Evolutionary conservation across 2,329 filamentous ascomycete genomes (phyloP), one percentile per base, ranked within the genome.

Genomic region (Talaromyces pinophilus): DNA sequence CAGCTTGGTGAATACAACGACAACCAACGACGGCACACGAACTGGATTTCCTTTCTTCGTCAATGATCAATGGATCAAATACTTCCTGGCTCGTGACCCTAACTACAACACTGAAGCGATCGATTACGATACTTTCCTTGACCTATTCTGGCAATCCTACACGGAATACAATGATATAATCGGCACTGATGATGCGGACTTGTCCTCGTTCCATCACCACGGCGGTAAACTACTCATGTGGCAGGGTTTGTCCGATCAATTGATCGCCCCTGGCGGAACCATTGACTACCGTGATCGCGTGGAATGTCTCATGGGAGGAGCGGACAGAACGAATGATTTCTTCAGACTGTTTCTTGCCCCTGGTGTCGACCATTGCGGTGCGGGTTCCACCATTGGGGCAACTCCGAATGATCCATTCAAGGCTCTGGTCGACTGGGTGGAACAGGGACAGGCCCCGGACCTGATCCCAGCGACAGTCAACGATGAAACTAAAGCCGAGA

Each of bases 211-310:
- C 70, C 72, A 72, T 28, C 59, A 69, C 0, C 64, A 69, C 1
- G 79, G 78, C 0, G 79, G 76, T 1, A 83, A 82, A 65, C 74
- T 83, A 70, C 74, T 83, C 25, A 77, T 74, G 1, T 82, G 77
- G 77, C 80, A 82, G 59, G 81, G 81, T 1, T 67, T 79, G 7
- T 73, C 74, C 3, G 79, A 82, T 68, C 67, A 76, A 22, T 67
- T 80, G n/a, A 81, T 82, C 65, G 70, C 72, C 25, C 71, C 76
- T 1, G 72, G 75, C 8, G 77, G 79, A 2, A 79, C 76, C 0
- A 67, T 68, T 2, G 63, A 77, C 28, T 82, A 82, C 69, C 81
- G 81, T 66, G 62, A 75, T 6, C 67, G 71, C 6, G 78, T 80
- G 0, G 60, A 71, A 19, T 70, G 67, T 1, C 40, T 70, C 22